phyloP scores from a whole-genome alignment of 2,329 filamentous ascomycete genomes.

The Penicillium hesseltinei region DNA sequence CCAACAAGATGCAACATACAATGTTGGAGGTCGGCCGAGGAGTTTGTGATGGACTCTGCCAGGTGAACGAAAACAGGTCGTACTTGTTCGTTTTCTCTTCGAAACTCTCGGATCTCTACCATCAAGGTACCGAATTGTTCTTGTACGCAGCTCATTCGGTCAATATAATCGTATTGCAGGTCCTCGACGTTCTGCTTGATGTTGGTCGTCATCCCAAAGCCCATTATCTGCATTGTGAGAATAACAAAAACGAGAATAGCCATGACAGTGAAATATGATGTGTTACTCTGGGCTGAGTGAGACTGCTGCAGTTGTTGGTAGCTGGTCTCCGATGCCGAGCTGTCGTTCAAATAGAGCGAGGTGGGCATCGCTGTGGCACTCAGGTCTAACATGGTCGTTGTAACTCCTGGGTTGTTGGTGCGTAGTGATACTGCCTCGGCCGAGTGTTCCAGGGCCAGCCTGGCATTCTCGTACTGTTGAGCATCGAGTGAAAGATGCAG shows the following conservation, averaged over 20 bases:
- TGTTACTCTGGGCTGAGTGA: no score
- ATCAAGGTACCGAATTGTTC: not conserved
- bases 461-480: not conserved
- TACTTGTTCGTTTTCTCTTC: not conserved
- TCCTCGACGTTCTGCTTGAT: not conserved
- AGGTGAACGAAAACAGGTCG: not conserved
- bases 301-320: not conserved
- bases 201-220: not conserved
- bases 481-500: not conserved
- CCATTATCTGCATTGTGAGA: not conserved
- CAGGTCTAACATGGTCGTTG: not conserved
- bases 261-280: not conserved
- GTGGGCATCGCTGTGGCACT: not conserved
- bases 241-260: not conserved
- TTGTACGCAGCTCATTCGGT: not conserved
- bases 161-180: not conserved
- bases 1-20: constrained; percentile 1
- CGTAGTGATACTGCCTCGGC: not conserved
- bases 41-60: not conserved
- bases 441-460: not conserved
- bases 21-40: not conserved
- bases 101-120: not conserved
- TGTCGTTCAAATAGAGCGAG: not conserved
- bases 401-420: not conserved
- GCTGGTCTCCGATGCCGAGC: not conserved